Evolutionary conservation across 495 filamentous ascomycete genomes (phyloP).

Genomic region (Podospora tetraspora): DNA sequence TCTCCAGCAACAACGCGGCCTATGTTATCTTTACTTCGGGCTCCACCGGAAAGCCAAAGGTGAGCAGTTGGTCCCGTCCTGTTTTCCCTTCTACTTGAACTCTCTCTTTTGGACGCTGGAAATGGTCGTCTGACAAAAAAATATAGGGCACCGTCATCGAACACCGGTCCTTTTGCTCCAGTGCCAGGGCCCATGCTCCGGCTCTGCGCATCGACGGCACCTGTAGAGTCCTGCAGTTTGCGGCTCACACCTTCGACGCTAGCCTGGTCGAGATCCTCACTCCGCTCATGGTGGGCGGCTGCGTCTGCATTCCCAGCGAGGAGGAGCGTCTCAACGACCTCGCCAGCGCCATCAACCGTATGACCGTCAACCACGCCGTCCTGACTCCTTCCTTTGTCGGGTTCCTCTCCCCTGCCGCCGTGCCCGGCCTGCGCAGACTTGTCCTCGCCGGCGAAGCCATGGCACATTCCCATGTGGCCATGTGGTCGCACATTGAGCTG

Average conservation of each 20-base stretch:
- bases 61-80: too few relatives aligned
- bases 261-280: conserved; percentile 52
- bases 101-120: too few relatives aligned
- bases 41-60: conserved; percentile 51
- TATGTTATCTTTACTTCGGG: conserved; percentile 60
- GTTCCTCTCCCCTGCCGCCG: conserved; percentile 35
- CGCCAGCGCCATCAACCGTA: conserved; percentile 30
- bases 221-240: conserved; percentile 51
- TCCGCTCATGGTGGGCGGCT: conserved; percentile 41
- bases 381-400: conserved; percentile 46
- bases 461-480: conserved; percentile 9
- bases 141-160: conserved; percentile 36
- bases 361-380: conserved; percentile 47
- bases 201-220: conserved; percentile 32
- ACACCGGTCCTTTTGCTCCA: conserved; percentile 36
- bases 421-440: conserved; percentile 38
- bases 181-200: conserved; percentile 34
- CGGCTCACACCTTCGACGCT: conserved; percentile 57
- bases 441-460: conserved; percentile 40
- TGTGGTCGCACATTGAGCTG: conserved; percentile 24
- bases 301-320: conserved; percentile 33
- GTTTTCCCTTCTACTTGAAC: too few relatives aligned
- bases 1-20: conserved; percentile 12
- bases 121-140: too few relatives aligned
- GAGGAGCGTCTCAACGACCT: conserved; percentile 25